Evolutionary conservation across 2,329 filamentous ascomycete species (phyloP).

Genomic region (Epichloe amarillans): DNA sequence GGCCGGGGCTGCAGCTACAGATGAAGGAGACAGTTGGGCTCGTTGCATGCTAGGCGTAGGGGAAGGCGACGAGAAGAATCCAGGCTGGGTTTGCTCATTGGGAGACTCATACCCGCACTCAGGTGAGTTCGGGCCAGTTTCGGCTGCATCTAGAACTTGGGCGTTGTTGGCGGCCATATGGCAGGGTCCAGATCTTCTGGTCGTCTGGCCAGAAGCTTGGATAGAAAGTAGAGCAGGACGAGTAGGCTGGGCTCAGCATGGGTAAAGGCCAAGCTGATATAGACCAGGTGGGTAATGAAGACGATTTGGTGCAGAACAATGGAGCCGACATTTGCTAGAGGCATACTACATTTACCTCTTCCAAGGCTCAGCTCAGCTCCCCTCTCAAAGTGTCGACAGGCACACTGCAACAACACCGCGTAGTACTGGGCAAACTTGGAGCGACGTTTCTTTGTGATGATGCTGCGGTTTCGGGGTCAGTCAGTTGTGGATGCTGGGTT

Average conservation of each 20-base stretch:
- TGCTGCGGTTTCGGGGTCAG: not conserved
- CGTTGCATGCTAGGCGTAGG: conserved; percentile 1
- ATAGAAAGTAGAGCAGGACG: conserved; percentile 33
- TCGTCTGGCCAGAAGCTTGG: conserved; percentile 32
- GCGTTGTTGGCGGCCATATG: conserved; percentile 21
- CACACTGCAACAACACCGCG: not conserved
- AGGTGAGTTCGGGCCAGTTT: conserved; percentile 4
- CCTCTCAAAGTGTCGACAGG: not conserved
- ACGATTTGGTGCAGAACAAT: conserved; percentile 37
- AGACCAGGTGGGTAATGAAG: conserved; percentile 39
- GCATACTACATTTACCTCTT: conserved; percentile 23
- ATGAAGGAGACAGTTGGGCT: not conserved
- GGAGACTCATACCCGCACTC: conserved; percentile 25
- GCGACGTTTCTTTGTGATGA: not conserved
- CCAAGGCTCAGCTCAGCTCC: too few relatives aligned
- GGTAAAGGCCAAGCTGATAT: conserved; percentile 37
- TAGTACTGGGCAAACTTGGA: not conserved
- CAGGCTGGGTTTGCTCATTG: conserved; percentile 18
- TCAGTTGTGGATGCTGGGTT: not conserved
- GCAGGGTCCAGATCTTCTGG: conserved; percentile 32
- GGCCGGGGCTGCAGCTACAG: not conserved
- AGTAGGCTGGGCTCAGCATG: conserved; percentile 34
- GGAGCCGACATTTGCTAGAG: conserved; percentile 38
- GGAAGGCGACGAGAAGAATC: conserved; percentile 14
- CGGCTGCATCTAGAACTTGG: conserved; percentile 14